Base-by-base conservation (phyloP, 2,329 filamentous ascomycete genomes). In the Pseudocercospora fuligena region DNA sequence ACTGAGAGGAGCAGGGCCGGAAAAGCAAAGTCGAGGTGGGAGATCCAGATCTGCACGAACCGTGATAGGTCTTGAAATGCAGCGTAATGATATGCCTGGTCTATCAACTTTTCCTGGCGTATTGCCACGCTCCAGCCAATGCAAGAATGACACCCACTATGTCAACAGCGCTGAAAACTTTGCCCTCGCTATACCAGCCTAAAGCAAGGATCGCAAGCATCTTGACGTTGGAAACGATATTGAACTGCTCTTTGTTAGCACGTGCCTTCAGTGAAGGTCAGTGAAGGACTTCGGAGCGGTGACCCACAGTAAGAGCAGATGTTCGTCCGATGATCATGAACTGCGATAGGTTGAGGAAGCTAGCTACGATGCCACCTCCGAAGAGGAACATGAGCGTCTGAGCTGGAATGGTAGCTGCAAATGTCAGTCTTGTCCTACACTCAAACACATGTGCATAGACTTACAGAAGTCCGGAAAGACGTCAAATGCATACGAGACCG, bases 271-370 rank as follows among this genome's bases (percentile, higher is more conserved):
- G n/a, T n/a, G n/a, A n/a, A n/a, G n/a, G n/a, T n/a, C n/a, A n/a
- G n/a, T 12, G 12, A 2, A 23, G 3, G n/a, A 11, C 1, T 21
- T 16, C 12, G 25, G 1, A 8, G 6, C 3, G 29, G 1, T 2
- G 29, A 43, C 62, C 36, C 16, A 65, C 63, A 14, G 63, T 65
- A n/a, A 65, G 36, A 21, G 63, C 63, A 11, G 63, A 65, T 27
- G 63, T 65, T 49, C 63, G 49, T 1, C 63, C 63, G 14, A 65
- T 65, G 49, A 65, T 65, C 47, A 65, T 60, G 49, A 65, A 65
- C 25, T 61, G 63, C 2, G 63, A 65, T 2, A 65, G 49, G 12
- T 65, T 65, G 25, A 65, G 58, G 16, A 65, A 61, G 49, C 63
- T 65, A 5, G 63, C 63, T 7, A 61, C 36, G 14, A 65, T n/a